These are phyloP conservation scores for Ramaria rubella DNA, from an alignment of 768 basidiomycete species.

Conservation along the genomic window DNA sequence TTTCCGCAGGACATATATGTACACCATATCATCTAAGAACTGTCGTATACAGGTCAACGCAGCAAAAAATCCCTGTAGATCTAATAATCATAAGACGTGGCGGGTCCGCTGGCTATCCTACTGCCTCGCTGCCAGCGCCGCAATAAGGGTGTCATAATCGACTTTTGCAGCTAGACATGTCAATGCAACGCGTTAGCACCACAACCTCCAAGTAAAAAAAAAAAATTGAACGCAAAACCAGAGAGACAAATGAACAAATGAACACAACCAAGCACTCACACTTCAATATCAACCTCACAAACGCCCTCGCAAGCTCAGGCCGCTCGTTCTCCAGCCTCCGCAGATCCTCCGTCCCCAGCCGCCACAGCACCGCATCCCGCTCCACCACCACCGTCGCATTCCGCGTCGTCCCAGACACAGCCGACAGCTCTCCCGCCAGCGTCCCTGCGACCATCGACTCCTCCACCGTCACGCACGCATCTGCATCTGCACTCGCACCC, in stretches of 20 bases:
- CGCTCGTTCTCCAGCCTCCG: slow-evolving; percentile 58
- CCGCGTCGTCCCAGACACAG: slow-evolving; percentile 67
- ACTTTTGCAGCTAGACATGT: slow-evolving; percentile 59
- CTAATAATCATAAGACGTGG: too few species aligned
- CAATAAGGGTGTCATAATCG: slow-evolving; percentile 54
- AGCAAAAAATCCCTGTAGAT: too few species aligned
- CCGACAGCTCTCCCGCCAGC: slow-evolving; percentile 85
- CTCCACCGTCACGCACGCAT: slow-evolving; percentile 46
- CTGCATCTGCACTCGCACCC: too few species aligned
- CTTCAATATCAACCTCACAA: slow-evolving; percentile 67
- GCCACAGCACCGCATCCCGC: slow-evolving; percentile 74
- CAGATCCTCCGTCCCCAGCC: slow-evolving; percentile 54
- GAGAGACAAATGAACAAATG: neutral
- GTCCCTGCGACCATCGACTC: slow-evolving; percentile 95
- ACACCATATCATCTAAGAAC: too few species aligned
- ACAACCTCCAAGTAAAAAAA: neutral
- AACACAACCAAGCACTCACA: slow-evolving; percentile 40
- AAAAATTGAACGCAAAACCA: neutral
- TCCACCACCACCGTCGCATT: slow-evolving; percentile 88
- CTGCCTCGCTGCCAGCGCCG: slow-evolving; percentile 44
- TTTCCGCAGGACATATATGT: too few species aligned
- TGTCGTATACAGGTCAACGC: too few species aligned
- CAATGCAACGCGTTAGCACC: neutral
- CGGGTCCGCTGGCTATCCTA: too few species aligned
- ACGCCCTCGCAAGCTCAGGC: slow-evolving; percentile 56